Evolutionary conservation across 2,329 filamentous ascomycete genomes (phyloP), one percentile per base, ranked within the genome.

Genomic region (Xylaria arbuscula): DNA sequence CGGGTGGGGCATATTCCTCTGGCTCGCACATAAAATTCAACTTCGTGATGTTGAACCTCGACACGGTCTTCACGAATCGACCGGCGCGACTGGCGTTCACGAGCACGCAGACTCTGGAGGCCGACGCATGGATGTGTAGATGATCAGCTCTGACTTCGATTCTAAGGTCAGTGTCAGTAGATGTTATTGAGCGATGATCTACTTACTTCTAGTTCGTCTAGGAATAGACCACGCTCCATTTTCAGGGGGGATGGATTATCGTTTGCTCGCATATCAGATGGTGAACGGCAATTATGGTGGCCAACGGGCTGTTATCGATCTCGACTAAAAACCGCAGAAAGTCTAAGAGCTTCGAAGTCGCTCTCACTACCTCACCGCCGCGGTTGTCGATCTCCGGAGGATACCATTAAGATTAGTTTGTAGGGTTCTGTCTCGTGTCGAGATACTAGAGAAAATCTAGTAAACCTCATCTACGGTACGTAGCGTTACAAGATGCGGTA

Each of bases 31-130:
- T 61, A 10, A 19, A 51, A 48, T 5, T 61, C 50, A 63, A 55
- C 22, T 19, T 66, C 34, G 22, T 64, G 22, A 42, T 69, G 3
- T 19, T 60, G 13, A 63, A 66, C n/a, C 47, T 69, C 5, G 64
- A 67, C 40, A 61, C 32, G 2, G 34, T 61, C 60, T 67, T 61
- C 38, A 64, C 64, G 15, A 40, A 53, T 34, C 2, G n/a, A 38
- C 64, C 63, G 2, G n/a, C 45, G 8, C 28, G 55, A 19, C 2
- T 58, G 2, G 42, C 48, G 28, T 56, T 64, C 4, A 66, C 60
- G 3, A 53, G 45, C 36, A 36, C 42, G 22, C 60, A 59, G 50
- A 34, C 51, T 28, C 6, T 48, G 40, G 40, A 28, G 13, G 38
- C n/a, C 9, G n/a, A n/a, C 53, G 10, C 17, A 15, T 11, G 48